Conservation (phyloP, 306 rosid genomes). For the Castanea crenata region DNA sequence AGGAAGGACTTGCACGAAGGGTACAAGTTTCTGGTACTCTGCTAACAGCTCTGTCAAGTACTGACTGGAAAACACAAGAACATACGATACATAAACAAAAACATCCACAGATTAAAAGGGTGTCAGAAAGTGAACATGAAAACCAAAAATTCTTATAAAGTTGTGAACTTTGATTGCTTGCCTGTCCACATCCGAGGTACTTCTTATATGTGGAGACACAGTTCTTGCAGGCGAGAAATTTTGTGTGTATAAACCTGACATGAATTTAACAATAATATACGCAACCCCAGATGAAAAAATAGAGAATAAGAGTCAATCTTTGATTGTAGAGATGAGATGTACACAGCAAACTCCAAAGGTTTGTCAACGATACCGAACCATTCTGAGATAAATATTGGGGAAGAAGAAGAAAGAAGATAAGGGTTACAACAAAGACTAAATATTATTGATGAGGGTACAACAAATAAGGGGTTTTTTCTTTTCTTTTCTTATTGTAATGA, state of each 20-base stretch:
- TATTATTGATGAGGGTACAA: neutral
- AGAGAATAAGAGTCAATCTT: neutral
- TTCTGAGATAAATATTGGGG: neutral
- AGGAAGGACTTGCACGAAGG: conserved; percentile 60
- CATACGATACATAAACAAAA: conserved; percentile 7
- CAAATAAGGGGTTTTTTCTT: no score
- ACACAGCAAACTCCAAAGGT: neutral
- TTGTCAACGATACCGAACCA: neutral
- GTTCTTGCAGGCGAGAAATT: conserved; percentile 46
- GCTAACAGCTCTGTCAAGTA: conserved; percentile 48
- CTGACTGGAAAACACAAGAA: conserved; percentile 39
- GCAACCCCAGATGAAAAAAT: neutral
- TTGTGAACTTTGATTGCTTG: conserved; percentile 5
- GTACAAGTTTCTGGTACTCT: conserved; percentile 54
- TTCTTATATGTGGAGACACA: conserved; percentile 48
- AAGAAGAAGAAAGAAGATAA: neutral
- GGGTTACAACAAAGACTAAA: neutral
- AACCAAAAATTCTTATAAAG: neutral
- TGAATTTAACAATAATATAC: conserved; percentile 25
- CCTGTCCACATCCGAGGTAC: conserved; percentile 49
- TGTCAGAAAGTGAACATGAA: neutral
- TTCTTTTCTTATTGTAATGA: no score
- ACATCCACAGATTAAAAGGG: conserved; percentile 10
- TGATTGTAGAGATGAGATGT: neutral
- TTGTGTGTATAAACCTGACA: conserved; percentile 49